Conservation (phyloP, 768 basidiomycete genomes). For the Tricholoma furcatifolium region DNA sequence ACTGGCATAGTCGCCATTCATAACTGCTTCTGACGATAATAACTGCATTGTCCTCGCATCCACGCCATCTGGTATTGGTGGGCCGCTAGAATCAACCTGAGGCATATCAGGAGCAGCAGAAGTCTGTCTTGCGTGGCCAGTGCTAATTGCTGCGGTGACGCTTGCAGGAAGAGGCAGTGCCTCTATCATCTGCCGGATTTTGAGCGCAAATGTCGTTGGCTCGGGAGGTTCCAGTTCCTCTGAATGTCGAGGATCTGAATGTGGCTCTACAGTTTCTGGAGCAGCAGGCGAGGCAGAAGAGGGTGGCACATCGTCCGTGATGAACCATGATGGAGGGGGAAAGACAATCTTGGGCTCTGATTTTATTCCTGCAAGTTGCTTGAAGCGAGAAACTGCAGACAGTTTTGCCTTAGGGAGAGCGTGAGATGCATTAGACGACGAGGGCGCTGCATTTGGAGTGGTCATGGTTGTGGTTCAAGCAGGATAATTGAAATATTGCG, state of each 20-base stretch:
- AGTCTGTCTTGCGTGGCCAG: constrained; percentile 11
- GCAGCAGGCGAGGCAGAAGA: constrained; percentile 1
- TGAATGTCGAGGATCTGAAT: constrained; percentile 6
- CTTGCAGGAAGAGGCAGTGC: constrained; percentile 31
- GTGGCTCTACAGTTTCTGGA: constrained; percentile 1
- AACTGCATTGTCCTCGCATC: constrained; percentile 49
- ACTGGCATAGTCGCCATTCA: constrained; percentile 50
- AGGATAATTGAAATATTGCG: no score
- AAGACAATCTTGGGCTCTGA: constrained; percentile 29
- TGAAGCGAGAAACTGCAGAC: constrained; percentile 33
- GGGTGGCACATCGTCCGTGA: constrained; percentile 27
- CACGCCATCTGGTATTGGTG: constrained; percentile 40
- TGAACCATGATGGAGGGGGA: constrained; percentile 48
- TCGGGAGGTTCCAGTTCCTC: constrained; percentile 26
- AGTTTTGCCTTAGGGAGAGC: constrained; percentile 32
- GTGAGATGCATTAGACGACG: neutral
- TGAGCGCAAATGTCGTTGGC: constrained; percentile 35
- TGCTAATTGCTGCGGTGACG: constrained; percentile 14
- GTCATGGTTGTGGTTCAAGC: neutral
- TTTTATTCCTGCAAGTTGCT: constrained; percentile 27
- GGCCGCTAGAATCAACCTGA: constrained; percentile 25
- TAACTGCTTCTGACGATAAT: constrained; percentile 59
- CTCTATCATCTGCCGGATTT: constrained; percentile 35
- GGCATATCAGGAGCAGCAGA: neutral
- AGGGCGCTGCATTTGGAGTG: neutral